phyloP scores from a whole-genome alignment of 225 moss, liverwort and hornwort species.

The Pleurozium schreberi region DNA sequence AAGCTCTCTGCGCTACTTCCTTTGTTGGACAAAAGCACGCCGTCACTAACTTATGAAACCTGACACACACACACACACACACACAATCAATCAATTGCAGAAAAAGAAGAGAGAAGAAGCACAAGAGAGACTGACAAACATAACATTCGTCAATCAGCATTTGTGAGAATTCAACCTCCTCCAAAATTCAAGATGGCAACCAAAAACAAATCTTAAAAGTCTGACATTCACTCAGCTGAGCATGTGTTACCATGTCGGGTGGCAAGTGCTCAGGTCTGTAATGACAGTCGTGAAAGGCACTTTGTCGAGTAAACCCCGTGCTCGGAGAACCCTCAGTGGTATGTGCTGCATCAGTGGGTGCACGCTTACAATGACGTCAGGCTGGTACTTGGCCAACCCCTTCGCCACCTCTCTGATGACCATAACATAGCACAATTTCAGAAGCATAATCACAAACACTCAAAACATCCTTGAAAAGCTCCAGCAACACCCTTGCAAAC shows the following conservation, averaged over 20 bases:
- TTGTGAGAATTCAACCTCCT: not conserved
- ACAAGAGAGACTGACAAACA: not conserved
- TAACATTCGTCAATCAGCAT: not conserved
- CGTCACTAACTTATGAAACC: conserved; percentile 91
- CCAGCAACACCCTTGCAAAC: not conserved
- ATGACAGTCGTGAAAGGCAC: conserved; percentile 98
- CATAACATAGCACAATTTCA: not conserved
- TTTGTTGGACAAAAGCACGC: conserved; percentile 91
- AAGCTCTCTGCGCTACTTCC: conserved; percentile 76
- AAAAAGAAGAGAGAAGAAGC: not conserved
- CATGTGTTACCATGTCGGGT: conserved; percentile 74
- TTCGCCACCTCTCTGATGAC: conserved; percentile 77
- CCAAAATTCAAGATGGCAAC: not conserved
- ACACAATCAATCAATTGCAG: not conserved
- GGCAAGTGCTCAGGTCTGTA: conserved; percentile 92
- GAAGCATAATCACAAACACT: not conserved
- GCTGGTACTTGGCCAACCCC: conserved; percentile 81
- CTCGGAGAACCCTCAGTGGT: conserved; percentile 82
- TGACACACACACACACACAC: conserved; percentile 14
- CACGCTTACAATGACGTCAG: conserved; percentile 95
- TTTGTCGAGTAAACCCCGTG: conserved; percentile 82
- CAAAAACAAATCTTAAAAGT: not conserved
- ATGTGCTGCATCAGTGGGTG: conserved; percentile 99
- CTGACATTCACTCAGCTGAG: not conserved
- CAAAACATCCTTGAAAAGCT: not conserved